A percentile compares a stretch with the other conserved stretches of the same genome.
phyloP scores from a whole-genome alignment of 2,329 filamentous ascomycete genomes.

The Colletotrichum godetiae region DNA sequence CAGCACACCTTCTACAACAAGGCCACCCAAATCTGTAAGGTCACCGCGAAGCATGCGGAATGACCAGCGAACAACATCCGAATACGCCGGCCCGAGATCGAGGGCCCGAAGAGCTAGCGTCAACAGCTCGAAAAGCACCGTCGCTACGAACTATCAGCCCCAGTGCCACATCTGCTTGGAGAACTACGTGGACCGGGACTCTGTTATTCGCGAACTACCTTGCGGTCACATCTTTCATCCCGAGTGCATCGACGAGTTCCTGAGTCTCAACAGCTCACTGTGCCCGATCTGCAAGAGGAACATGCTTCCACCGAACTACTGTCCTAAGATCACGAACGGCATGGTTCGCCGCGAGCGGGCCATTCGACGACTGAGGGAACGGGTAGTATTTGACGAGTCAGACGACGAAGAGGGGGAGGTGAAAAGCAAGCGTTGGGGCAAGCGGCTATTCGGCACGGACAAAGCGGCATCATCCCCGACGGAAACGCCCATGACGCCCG shows the following conservation, averaged over 20 bases:
- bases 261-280: constrained; percentile 81
- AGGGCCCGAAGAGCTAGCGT: constrained; percentile 53
- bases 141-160: constrained; percentile 75
- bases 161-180: constrained; percentile 92
- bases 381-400: constrained; percentile 56
- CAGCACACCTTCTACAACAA: constrained; percentile 51
- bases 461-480: constrained; percentile 20
- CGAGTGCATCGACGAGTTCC: constrained; percentile 88
- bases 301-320: constrained; percentile 77
- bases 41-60: constrained; percentile 36
- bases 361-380: constrained; percentile 69
- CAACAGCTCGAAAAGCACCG: constrained; percentile 47
- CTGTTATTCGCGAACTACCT: constrained; percentile 84
- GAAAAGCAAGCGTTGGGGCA: constrained; percentile 50
- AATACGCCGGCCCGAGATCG: constrained; percentile 28
- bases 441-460: constrained; percentile 45
- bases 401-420: constrained; percentile 45
- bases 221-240: constrained; percentile 96
- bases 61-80: constrained; percentile 33
- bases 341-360: constrained; percentile 88
- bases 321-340: constrained; percentile 79
- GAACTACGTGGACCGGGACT: constrained; percentile 76
- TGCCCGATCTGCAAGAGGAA: constrained; percentile 92
- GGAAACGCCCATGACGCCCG: constrained; percentile 33
- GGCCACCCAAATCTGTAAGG: constrained; percentile 44